Evolutionary conservation across 345 rosid species (phyloP), one percentile per base, ranked within the genome.

Genomic region (Trapa bicornis): DNA sequence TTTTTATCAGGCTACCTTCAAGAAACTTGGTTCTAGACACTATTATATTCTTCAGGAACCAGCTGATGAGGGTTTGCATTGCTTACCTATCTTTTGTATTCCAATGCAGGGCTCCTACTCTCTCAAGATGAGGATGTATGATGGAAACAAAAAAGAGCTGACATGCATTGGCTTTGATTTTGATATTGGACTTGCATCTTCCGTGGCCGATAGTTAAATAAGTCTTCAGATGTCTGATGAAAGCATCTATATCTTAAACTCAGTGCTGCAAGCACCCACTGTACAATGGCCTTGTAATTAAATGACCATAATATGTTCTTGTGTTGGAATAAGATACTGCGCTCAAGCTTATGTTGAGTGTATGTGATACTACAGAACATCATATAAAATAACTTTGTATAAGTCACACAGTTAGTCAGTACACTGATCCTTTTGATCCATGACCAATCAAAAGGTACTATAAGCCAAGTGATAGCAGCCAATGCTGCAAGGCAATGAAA

Each of bases 161-260:
- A 86, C 99, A 62, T 94, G 99, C 88, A 89, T 91, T 70, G 67
- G 69, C 69, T 94, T 94, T 70, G 83, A 79, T 66, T 94, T 94
- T 67, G 72, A 66, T 48, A 89, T 94, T 36, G 95, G 96, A 61
- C 76, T 89, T 48, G 83, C 72, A 69, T 83, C 92, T 47, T 73
- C 89, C 2, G 75, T 86, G 61, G 78, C 89, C 29, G 89, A 89
- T 43, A 82, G 67, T 11, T 90, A 74, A 78, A 64, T 47, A 64
- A 68, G 35, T 53, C 37, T 14, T 17, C 10, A 1, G 65, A 4
- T 66, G 42, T 16, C 64, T 22, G 29, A 43, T 35, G 47, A 35
- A 66, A 65, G 47, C 12, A 60, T 42, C 29, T 15, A 22, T 53
- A 17, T 70, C n/a, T 12, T 64, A 54, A 62, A n/a, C 17, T 45